phyloP scores from a whole-genome alignment of 805 yeast species.

The Teunomyces atbi region DNA sequence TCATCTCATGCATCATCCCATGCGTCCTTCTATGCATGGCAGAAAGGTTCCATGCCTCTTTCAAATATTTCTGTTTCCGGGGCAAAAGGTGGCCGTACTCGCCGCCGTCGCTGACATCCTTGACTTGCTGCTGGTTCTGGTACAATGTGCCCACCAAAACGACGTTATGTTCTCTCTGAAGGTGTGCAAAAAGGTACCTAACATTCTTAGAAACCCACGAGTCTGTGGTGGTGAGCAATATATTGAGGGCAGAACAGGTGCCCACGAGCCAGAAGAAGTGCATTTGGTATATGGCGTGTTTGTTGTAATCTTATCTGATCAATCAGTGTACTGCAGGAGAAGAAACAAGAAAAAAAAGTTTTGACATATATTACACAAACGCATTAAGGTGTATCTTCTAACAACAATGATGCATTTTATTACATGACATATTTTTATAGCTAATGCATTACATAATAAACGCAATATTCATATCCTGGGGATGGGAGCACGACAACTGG shows the following conservation, averaged over 20 bases:
- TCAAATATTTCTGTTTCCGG: slow-evolving; percentile 28
- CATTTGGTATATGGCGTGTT: neutral
- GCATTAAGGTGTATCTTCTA: too few species aligned
- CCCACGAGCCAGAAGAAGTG: neutral
- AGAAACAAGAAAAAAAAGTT: too few species aligned
- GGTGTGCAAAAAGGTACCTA: slow-evolving; percentile 24
- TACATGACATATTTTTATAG: too few species aligned
- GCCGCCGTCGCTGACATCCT: slow-evolving; percentile 24
- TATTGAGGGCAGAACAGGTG: slow-evolving; percentile 20
- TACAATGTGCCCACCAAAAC: slow-evolving; percentile 32
- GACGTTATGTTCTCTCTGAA: slow-evolving; percentile 30
- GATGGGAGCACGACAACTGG: slow-evolving; percentile 39
- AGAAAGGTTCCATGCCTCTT: neutral
- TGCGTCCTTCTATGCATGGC: neutral
- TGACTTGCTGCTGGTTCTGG: slow-evolving; percentile 8
- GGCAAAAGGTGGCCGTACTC: slow-evolving; percentile 34
- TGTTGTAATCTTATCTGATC: neutral
- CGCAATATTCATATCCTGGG: slow-evolving; percentile 37
- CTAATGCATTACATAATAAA: slow-evolving; percentile 26
- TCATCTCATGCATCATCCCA: neutral
- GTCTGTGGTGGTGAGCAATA: slow-evolving; percentile 32
- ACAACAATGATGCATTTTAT: neutral
- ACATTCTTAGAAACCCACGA: slow-evolving; percentile 39
- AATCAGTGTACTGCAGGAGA: too few species aligned
- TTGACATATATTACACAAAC: too few species aligned